These are phyloP conservation scores for Plasmodium cynomolgi DNA, from an alignment of 169 alveolate genomes.

Conservation along the genomic window DNA sequence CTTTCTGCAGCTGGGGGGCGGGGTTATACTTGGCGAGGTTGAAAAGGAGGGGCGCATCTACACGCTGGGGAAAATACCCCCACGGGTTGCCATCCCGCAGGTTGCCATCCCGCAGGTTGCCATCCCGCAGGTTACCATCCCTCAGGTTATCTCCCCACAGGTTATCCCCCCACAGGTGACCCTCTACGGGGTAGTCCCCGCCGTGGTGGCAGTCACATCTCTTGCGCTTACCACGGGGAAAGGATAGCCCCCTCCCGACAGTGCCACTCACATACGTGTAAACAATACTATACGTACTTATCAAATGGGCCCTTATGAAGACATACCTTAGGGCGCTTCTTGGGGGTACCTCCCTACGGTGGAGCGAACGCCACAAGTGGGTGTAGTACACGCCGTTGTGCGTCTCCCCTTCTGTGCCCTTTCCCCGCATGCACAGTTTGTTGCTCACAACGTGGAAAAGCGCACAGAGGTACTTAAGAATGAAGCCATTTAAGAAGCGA, in stretches of 20 bases:
- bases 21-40: neutral
- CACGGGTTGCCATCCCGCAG: neutral
- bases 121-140: no score
- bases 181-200: neutral
- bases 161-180: neutral
- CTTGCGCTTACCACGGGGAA: neutral
- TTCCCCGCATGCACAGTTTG: neutral
- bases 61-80: neutral
- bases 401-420: neutral
- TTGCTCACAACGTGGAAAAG: slow-evolving; percentile 6
- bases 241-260: neutral
- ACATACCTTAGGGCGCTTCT: neutral
- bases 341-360: neutral
- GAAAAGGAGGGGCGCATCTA: neutral
- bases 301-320: slow-evolving; percentile 13
- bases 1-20: neutral
- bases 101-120: no score
- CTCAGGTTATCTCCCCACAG: neutral
- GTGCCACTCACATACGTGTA: neutral
- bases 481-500: neutral
- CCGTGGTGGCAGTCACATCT: neutral
- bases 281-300: neutral
- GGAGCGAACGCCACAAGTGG: neutral
- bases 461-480: neutral
- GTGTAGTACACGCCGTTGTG: neutral